Evolutionary conservation across 2,329 filamentous ascomycete genomes (phyloP).

Genomic region (Magnaporthales sp.): DNA sequence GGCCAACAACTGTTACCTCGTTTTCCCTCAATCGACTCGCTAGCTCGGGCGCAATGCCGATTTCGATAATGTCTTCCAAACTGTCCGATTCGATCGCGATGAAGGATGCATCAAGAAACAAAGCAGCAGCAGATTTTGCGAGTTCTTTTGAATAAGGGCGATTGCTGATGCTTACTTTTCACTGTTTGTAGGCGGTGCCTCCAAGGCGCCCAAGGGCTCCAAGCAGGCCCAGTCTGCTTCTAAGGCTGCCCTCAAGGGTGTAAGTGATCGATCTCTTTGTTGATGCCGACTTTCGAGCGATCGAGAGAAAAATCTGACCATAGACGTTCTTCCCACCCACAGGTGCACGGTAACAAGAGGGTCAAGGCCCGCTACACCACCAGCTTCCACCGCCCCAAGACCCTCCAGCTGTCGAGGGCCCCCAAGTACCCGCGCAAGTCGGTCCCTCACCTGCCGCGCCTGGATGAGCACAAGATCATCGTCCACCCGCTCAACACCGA

Average conservation of each 20-base stretch:
- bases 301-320: not conserved
- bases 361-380: slow-evolving; percentile 88
- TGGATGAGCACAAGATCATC: slow-evolving; percentile 97
- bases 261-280: slow-evolving; percentile 50
- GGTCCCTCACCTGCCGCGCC: slow-evolving; percentile 77
- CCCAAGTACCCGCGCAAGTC: slow-evolving; percentile 98
- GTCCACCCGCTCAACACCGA: slow-evolving; percentile 99
- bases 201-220: slow-evolving; percentile 48
- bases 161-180: slow-evolving; percentile 58
- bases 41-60: not conserved
- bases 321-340: not conserved
- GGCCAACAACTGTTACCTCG: not conserved
- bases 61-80: slow-evolving; percentile 4
- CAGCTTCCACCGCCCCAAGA: slow-evolving; percentile 97
- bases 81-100: slow-evolving; percentile 8
- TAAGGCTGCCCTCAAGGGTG: slow-evolving; percentile 90
- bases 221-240: slow-evolving; percentile 92
- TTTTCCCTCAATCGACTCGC: not conserved
- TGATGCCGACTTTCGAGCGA: slow-evolving; percentile 1
- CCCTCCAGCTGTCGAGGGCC: slow-evolving; percentile 77
- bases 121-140: slow-evolving; percentile 69
- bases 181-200: slow-evolving; percentile 38
- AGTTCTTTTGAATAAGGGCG: slow-evolving; percentile 58
- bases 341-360: slow-evolving; percentile 66
- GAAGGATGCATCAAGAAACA: slow-evolving; percentile 35